These are phyloP conservation scores for Psilocybe cyanescens DNA, from an alignment of 768 basidiomycete species.

Conservation along the genomic window DNA sequence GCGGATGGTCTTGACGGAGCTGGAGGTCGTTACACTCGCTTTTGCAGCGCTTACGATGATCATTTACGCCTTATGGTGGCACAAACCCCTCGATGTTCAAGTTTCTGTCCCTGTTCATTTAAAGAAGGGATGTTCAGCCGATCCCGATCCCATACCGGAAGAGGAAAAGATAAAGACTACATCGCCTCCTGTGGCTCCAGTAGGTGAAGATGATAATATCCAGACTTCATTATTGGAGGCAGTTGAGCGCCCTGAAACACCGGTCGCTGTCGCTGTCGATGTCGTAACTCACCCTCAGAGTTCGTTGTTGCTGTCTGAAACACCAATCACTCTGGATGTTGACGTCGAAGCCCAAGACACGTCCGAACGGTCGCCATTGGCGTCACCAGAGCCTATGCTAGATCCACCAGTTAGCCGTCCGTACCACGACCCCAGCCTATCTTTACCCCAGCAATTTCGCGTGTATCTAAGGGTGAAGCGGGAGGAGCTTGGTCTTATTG, in stretches of 20 bases:
- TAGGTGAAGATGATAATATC: neutral
- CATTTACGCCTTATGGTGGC: conserved; percentile 40
- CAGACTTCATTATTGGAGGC: neutral
- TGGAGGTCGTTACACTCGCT: conserved; percentile 39
- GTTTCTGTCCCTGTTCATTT: conserved; percentile 6
- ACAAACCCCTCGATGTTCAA: conserved; percentile 39
- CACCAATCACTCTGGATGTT: neutral
- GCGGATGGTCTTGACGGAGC: conserved; percentile 33
- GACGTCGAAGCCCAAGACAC: neutral
- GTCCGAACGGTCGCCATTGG: neutral
- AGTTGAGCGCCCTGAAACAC: no score
- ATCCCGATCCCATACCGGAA: neutral
- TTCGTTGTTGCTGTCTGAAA: neutral
- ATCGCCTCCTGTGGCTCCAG: neutral
- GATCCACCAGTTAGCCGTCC: neutral
- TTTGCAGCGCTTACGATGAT: conserved; percentile 33
- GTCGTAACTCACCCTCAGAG: no score
- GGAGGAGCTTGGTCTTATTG: neutral
- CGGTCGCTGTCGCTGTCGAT: no score
- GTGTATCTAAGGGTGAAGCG: neutral
- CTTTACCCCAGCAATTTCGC: neutral
- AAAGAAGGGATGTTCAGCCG: neutral
- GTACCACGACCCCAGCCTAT: neutral
- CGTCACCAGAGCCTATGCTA: neutral
- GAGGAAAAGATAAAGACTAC: neutral